Percentiles rank a stretch among this genome's conserved stretches.
phyloP scores from a whole-genome alignment of 176 grass and related monocot species.

The Carex littledalei region DNA sequence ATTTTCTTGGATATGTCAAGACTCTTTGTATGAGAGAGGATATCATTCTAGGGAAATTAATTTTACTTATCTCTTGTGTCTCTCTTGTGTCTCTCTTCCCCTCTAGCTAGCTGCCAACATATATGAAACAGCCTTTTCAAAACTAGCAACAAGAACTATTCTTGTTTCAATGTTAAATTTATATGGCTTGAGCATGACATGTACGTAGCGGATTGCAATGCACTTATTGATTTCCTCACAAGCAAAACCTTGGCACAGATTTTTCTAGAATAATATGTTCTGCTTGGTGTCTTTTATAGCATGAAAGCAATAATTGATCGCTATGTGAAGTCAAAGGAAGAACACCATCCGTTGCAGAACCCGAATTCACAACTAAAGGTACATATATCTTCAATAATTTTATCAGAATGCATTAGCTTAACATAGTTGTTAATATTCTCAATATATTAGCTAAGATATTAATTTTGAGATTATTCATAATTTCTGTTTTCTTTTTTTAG shows the following conservation, averaged over 20 bases:
- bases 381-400: neutral
- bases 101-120: too few relatives aligned
- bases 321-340: constrained; percentile 18
- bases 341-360: neutral
- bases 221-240: neutral
- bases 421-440: neutral
- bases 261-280: neutral
- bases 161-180: too few relatives aligned
- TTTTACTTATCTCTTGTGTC: too few relatives aligned
- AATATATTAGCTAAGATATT: neutral
- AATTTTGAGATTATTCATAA: neutral
- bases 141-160: too few relatives aligned
- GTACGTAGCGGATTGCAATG: neutral
- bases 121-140: too few relatives aligned
- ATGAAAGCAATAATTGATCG: constrained; percentile 25
- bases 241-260: neutral
- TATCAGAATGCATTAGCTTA: neutral
- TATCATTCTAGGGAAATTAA: too few relatives aligned
- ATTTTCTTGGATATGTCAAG: too few relatives aligned
- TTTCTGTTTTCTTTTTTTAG: constrained; percentile 37
- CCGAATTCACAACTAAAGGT: constrained; percentile 13
- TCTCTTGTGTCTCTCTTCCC: too few relatives aligned
- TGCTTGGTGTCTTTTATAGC: neutral
- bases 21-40: too few relatives aligned
- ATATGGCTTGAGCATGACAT: too few relatives aligned